These are phyloP conservation scores for Sedum album DNA, from an alignment of 164 flowering plant genomes.

Conservation along the genomic window DNA sequence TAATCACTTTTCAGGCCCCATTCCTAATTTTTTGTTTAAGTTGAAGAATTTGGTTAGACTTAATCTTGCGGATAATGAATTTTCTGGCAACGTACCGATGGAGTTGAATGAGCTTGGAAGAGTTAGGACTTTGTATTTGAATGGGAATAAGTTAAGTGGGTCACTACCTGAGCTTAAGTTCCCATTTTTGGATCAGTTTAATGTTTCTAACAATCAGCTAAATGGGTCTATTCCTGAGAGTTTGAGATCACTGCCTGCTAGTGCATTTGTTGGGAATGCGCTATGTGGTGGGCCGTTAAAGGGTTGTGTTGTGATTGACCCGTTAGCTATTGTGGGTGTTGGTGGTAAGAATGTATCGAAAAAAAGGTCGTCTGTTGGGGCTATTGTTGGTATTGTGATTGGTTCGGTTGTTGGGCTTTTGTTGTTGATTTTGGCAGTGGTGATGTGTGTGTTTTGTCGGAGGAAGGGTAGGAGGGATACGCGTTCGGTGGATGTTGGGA, in stretches of 20 bases:
- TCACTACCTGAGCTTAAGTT: neutral
- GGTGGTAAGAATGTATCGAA: neutral
- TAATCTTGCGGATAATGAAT: conserved; percentile 35
- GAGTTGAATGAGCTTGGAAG: conserved; percentile 29
- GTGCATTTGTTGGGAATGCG: neutral
- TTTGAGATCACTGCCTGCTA: neutral
- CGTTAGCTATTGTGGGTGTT: conserved; percentile 1
- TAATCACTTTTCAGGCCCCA: conserved; percentile 33
- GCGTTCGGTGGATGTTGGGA: conserved; percentile 18
- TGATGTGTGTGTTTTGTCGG: conserved; percentile 40
- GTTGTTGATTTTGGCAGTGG: conserved; percentile 28
- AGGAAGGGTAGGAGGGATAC: conserved; percentile 25
- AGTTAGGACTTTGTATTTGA: conserved; percentile 31
- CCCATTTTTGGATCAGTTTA: neutral
- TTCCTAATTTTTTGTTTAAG: conserved; percentile 27
- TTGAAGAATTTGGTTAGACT: conserved; percentile 28
- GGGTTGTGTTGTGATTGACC: neutral
- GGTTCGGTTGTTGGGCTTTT: conserved; percentile 43
- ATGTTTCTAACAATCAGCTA: conserved; percentile 6
- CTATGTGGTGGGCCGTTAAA: conserved; percentile 6
- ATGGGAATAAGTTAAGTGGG: conserved; percentile 5
- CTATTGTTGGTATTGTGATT: conserved; percentile 72
- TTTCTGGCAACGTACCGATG: conserved; percentile 36
- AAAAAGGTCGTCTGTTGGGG: conserved; percentile 55
- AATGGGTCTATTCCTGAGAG: neutral